Conservation (phyloP, 371 early-diverging fungal genomes). For the Mortierella sp. region DNA sequence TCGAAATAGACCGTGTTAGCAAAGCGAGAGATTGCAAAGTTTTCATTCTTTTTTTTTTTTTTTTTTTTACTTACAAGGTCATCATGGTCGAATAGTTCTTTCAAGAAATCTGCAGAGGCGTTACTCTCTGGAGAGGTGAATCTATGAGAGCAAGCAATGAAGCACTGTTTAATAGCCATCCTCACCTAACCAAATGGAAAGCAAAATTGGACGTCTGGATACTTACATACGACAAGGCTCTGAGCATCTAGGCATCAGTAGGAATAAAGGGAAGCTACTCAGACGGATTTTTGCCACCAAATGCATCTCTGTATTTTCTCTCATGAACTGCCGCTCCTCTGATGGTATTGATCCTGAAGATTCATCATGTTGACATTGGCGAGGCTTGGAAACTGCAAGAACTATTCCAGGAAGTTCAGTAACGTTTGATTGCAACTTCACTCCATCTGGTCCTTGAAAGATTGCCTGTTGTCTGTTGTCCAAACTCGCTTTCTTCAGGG, state of each 20-base stretch:
- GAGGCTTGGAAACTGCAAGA: slow-evolving; percentile 16
- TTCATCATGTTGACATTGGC: not conserved
- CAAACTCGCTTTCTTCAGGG: slow-evolving; percentile 22
- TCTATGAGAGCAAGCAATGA: not conserved
- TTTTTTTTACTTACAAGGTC: slow-evolving; percentile 22
- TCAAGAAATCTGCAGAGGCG: slow-evolving; percentile 18
- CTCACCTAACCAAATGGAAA: not conserved
- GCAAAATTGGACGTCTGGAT: not conserved
- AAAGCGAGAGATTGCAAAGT: not conserved
- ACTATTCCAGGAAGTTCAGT: slow-evolving; percentile 29
- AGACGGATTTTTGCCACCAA: slow-evolving; percentile 39
- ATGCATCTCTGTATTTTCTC: slow-evolving; percentile 47
- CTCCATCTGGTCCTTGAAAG: slow-evolving; percentile 30
- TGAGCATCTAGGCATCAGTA: slow-evolving; percentile 31
- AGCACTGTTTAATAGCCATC: not conserved
- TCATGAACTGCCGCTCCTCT: not conserved
- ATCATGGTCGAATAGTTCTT: slow-evolving; percentile 17
- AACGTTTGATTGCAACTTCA: slow-evolving; percentile 29
- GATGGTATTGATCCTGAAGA: not conserved
- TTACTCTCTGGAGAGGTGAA: slow-evolving; percentile 24
- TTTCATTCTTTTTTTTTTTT: too few relatives aligned
- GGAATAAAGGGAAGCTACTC: slow-evolving; percentile 29
- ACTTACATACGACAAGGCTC: slow-evolving; percentile 41
- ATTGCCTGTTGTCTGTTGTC: slow-evolving; percentile 17
- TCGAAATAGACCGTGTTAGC: not conserved